Base-by-base conservation (phyloP, 1,284 basidiomycete genomes). In the Termitomyces sp. region DNA sequence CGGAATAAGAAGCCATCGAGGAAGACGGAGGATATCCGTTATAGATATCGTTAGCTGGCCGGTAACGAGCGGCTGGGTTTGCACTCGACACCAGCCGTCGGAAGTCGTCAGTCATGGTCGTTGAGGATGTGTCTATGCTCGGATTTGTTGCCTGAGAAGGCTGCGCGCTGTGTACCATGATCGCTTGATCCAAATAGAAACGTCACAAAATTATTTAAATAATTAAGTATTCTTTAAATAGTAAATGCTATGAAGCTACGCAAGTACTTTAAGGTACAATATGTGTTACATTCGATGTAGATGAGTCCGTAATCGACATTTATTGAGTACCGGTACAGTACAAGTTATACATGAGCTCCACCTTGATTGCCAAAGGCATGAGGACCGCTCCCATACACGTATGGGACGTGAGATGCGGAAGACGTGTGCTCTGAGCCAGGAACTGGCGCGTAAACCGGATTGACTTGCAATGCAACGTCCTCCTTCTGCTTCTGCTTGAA, bases 21-120 rank as follows among this genome's bases (percentile, higher is more conserved):
- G 72, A 66, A 43, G 77, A 74, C 34, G 83, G 79, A 41, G 80
- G 80, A 64, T 84, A 83, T 55, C 78, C 78, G 62, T 75, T 74
- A 65, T 81, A 81, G 57, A 76, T 76, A 60, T 74, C 72, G 64
- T 75, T 76, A 10, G 81, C 74, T 52, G 79, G 75, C 55, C 75
- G 80, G 63, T 86, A 86, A 61, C 68, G 66, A 40, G 78, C 66
- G 26, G 88, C 86, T 30, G 88, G 88, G 63, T 90, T 90, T 33
- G 82, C 80, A 64, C 80, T 74, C 18, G 84, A 80, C 38, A 90
- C 87, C 49, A 90, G 79, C 50, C 81, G 77, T 53, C 84, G 72
- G 67, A 90, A 90, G 69, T 88, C 86, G 72, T 88, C 86, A 69
- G 72, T 76, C 83, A 85, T 85, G 49, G 60, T 64, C 55, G 64